Base-by-base conservation (phyloP, 495 filamentous ascomycete genomes). In the Symbiotaphrina buchneri region DNA sequence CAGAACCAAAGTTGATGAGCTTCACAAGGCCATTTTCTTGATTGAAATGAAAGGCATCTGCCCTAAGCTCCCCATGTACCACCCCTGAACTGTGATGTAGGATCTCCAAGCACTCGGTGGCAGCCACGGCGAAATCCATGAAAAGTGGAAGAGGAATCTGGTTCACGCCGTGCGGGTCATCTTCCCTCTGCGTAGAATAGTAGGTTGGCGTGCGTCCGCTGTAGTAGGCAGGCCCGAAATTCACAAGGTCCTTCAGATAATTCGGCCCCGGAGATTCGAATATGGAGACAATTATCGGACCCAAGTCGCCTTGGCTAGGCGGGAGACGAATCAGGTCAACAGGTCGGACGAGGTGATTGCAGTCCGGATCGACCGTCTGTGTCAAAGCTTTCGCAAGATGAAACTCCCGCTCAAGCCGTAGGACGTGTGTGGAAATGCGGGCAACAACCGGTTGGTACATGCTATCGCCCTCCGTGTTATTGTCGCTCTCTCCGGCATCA, bases 111-210 rank as follows among this genome's bases (percentile, higher is more conserved):
- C 80, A 87, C 42, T 85, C 72, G 10, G 73, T 67, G 5, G 81
- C 78, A 16, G 81, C 81, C 34, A 91, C 71, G 10, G 81, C 82
- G 46, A 93, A 91, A 41, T 85, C 76, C 2, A 93, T 60, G 44
- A 91, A 93, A 6, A 63, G 56, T 18, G 68, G 51, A 8, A 91
- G 54, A 32, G 74, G 65, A 6, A 85, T 61, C 28, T 64, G 56
- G 3, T 58, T 57, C 3, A 70, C 58, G 3, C 46, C 58, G 26
- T 27, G 50, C 47, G 6, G 43, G 43, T n/a, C 40, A 33, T 13
- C 42, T 39, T 14, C 45, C 38, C 17, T 44, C 41, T 10, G 53
- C 41, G 14, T 60, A 55, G 43, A 54, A 61, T 24, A 44, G 39
- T 33, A 61, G 22, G 22, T 65, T 11, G 59, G 50, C 5, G 54